Conservation (phyloP, 768 basidiomycete species). For the Collybiopsis luxurians region DNA sequence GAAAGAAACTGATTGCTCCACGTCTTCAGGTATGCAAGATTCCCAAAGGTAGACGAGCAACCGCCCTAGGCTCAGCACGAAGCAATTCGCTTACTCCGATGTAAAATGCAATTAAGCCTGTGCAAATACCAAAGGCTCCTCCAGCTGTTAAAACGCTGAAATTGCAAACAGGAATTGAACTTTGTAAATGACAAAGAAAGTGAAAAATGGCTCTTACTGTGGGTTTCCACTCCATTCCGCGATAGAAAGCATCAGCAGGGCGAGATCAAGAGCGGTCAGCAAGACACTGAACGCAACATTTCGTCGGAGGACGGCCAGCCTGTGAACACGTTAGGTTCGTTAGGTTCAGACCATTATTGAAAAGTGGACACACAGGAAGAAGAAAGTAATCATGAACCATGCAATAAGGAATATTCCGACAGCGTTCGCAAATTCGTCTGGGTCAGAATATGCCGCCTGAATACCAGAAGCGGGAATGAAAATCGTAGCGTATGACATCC, state of each 20-base stretch:
- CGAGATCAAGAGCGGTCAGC: not conserved
- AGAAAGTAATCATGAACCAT: conserved; percentile 64
- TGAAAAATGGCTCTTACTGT: conserved; percentile 12
- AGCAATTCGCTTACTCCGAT: conserved; percentile 44
- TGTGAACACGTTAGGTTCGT: not conserved
- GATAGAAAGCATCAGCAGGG: not conserved
- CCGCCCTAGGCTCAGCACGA: conserved; percentile 34
- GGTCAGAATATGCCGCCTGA: conserved; percentile 41
- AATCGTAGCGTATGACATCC: conserved; percentile 74
- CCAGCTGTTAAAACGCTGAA: conserved; percentile 38
- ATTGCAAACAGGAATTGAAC: not conserved
- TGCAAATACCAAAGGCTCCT: conserved; percentile 42
- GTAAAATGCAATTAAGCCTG: conserved; percentile 48
- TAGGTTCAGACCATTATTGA: not conserved
- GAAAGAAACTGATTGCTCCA: too few species aligned
- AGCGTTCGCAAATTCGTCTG: conserved; percentile 47
- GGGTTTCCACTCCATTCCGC: conserved; percentile 15
- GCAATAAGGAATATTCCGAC: conserved; percentile 65
- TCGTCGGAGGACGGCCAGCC: conserved; percentile 5
- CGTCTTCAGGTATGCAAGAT: conserved; percentile 24
- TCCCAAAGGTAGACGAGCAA: conserved; percentile 41
- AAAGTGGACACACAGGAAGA: conserved; percentile 52
- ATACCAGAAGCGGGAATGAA: conserved; percentile 67
- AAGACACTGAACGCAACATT: conserved; percentile 4
- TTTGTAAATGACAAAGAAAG: too few species aligned